phyloP scores from a whole-genome alignment of 257 asterid genomes.

The Echium plantagineum region DNA sequence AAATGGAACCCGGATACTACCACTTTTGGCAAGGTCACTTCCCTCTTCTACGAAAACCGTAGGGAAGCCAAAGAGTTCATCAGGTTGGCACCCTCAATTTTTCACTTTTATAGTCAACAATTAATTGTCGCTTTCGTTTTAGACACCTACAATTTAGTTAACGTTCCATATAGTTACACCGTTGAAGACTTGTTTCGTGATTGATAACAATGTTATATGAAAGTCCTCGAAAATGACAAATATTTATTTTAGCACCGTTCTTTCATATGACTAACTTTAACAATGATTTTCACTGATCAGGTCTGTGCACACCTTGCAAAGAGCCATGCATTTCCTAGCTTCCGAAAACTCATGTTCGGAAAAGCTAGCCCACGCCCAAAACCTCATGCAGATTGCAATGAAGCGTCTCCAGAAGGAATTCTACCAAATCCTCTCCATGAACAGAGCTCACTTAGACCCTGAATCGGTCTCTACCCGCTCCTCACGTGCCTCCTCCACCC shows the following conservation, averaged over 20 bases:
- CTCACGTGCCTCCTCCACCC: constrained; percentile 15
- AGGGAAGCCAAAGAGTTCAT: constrained; percentile 41
- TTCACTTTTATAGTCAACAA: too few relatives aligned
- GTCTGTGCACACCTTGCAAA: constrained; percentile 33
- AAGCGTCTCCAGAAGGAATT: constrained; percentile 47
- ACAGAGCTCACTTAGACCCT: constrained; percentile 30
- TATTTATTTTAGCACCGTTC: too few relatives aligned
- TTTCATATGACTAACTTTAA: too few relatives aligned
- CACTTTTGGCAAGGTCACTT: constrained; percentile 21
- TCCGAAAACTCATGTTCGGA: constrained; percentile 23
- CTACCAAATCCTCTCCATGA: constrained; percentile 36
- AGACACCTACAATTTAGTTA: too few relatives aligned
- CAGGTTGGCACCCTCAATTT: neutral
- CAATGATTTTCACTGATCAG: neutral
- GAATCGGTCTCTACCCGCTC: constrained; percentile 45
- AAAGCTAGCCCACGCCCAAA: constrained; percentile 40
- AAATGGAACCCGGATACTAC: constrained; percentile 42
- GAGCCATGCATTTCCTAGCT: constrained; percentile 48
- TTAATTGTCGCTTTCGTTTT: too few relatives aligned
- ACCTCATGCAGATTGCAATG: constrained; percentile 54
- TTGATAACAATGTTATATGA: too few relatives aligned
- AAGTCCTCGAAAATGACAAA: too few relatives aligned
- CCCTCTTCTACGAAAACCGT: constrained; percentile 39
- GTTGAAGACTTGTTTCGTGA: too few relatives aligned
- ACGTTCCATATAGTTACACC: too few relatives aligned